Conservation (phyloP, 2,329 filamentous ascomycete species). For the Raffaelea albimanens region DNA sequence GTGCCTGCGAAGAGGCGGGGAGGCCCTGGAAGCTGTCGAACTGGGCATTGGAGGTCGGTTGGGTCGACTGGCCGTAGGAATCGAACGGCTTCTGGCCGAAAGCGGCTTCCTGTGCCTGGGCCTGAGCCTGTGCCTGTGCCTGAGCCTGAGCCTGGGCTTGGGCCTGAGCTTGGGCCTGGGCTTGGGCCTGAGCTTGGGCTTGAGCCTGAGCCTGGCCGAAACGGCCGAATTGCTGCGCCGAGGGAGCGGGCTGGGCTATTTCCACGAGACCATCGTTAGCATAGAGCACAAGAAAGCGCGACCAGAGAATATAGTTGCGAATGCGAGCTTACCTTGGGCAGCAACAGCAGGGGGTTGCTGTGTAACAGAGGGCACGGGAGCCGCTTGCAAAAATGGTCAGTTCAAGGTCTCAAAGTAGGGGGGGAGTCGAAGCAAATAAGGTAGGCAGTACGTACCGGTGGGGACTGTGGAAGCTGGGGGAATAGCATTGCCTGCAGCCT, state of each 20-base stretch:
- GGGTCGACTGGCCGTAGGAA: constrained; percentile 69
- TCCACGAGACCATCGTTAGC: constrained; percentile 13
- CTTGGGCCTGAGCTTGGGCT: no score
- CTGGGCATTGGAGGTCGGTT: constrained; percentile 37
- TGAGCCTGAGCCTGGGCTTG: constrained; percentile 49
- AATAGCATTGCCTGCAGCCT: constrained; percentile 15
- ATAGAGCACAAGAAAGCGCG: constrained; percentile 16
- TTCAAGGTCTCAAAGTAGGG: background rate
- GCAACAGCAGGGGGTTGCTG: constrained; percentile 22
- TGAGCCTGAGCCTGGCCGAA: constrained; percentile 52
- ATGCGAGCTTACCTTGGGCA: constrained; percentile 20
- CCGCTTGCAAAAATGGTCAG: constrained; percentile 18
- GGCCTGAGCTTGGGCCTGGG: no score
- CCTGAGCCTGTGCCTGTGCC: constrained; percentile 47
- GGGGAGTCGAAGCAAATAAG: constrained; percentile 7
- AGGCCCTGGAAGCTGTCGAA: constrained; percentile 47
- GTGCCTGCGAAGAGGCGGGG: constrained; percentile 24
- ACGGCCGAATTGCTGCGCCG: constrained; percentile 58
- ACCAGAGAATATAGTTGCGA: background rate
- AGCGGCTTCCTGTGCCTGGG: constrained; percentile 49
- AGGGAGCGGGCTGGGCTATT: constrained; percentile 1
- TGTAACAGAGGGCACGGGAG: constrained; percentile 18
- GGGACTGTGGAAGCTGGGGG: constrained; percentile 32
- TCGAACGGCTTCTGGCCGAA: constrained; percentile 76
- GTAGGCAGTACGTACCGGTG: constrained; percentile 20